A percentile compares a stretch with the other conserved stretches of the same genome.
Conservation (phyloP, 768 basidiomycete species). For the Coprinopsis marcescibilis region DNA sequence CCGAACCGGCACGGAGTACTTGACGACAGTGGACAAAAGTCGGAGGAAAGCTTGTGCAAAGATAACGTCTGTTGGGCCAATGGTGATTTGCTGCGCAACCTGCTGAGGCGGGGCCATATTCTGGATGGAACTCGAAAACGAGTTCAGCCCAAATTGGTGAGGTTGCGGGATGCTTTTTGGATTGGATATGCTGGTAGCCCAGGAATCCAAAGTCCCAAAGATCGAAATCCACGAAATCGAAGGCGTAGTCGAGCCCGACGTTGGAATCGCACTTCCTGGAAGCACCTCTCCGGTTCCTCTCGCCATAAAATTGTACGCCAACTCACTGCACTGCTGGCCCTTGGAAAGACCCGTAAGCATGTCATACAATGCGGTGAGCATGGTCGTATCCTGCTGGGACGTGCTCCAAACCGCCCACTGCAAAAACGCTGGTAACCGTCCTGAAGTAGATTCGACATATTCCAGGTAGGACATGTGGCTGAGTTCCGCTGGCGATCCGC, state of each 20-base stretch:
- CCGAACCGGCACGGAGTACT: slow-evolving; percentile 71
- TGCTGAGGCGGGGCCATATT: slow-evolving; percentile 33
- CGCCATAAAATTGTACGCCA: slow-evolving; percentile 86
- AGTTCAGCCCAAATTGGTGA: slow-evolving; percentile 29
- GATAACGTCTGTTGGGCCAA: slow-evolving; percentile 65
- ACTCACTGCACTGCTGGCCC: slow-evolving; percentile 79
- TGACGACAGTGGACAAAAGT: slow-evolving; percentile 70
- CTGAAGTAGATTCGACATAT: slow-evolving; percentile 49
- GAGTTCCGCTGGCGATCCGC: slow-evolving; percentile 28
- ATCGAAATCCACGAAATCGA: slow-evolving; percentile 75
- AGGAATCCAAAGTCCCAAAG: slow-evolving; percentile 70
- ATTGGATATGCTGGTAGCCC: slow-evolving; percentile 52
- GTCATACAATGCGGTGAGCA: slow-evolving; percentile 79
- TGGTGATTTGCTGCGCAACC: slow-evolving; percentile 42
- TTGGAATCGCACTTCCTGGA: slow-evolving; percentile 50
- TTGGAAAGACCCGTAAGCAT: slow-evolving; percentile 84
- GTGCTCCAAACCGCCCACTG: slow-evolving; percentile 91
- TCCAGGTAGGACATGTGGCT: slow-evolving; percentile 50
- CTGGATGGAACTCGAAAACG: slow-evolving; percentile 26
- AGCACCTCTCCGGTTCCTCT: slow-evolving; percentile 68
- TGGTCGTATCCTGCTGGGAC: slow-evolving; percentile 61
- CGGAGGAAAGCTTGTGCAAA: slow-evolving; percentile 78
- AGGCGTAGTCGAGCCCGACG: slow-evolving; percentile 44
- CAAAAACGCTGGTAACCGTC: slow-evolving; percentile 51
- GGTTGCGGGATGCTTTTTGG: slow-evolving; percentile 40